Evolutionary conservation across 805 yeast species (phyloP).

Genomic region (Pichia thaimueangensis): DNA sequence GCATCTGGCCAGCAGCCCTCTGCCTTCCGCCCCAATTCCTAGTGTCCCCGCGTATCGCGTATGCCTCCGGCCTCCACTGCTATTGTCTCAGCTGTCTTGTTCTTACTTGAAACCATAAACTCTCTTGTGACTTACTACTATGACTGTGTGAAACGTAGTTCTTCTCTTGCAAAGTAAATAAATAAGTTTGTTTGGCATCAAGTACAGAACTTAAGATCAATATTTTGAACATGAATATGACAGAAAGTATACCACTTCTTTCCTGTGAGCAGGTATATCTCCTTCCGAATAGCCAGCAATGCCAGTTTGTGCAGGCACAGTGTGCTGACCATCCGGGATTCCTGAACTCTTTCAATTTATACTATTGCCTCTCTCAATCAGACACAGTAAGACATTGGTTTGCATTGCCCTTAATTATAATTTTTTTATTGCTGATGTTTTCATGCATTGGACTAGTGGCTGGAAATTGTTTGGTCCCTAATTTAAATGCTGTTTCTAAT

Average conservation of each 20-base stretch:
- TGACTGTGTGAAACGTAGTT: no score
- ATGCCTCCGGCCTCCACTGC: no score
- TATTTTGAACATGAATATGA: neutral
- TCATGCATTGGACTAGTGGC: slow-evolving; percentile 73
- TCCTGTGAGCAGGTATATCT: slow-evolving; percentile 10
- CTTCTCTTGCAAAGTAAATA: no score
- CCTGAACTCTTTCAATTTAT: slow-evolving; percentile 25
- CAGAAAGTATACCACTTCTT: neutral
- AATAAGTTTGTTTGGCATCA: no score
- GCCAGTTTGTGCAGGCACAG: slow-evolving; percentile 23
- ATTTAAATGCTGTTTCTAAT: slow-evolving; percentile 61
- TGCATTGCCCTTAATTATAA: slow-evolving; percentile 17
- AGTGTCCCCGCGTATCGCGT: no score
- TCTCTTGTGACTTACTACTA: no score
- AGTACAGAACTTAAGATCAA: no score
- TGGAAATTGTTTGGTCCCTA: slow-evolving; percentile 78
- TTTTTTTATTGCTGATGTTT: slow-evolving; percentile 39
- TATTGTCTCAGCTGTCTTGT: no score
- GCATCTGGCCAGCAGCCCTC: no score
- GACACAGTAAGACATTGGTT: slow-evolving; percentile 13
- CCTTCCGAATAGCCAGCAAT: slow-evolving; percentile 20
- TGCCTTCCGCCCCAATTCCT: no score
- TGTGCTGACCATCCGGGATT: slow-evolving; percentile 27
- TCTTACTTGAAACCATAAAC: no score
- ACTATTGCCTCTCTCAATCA: slow-evolving; percentile 25